phyloP scores from a whole-genome alignment of 2,329 filamentous ascomycete species.

The Aureobasidium mangrovei region DNA sequence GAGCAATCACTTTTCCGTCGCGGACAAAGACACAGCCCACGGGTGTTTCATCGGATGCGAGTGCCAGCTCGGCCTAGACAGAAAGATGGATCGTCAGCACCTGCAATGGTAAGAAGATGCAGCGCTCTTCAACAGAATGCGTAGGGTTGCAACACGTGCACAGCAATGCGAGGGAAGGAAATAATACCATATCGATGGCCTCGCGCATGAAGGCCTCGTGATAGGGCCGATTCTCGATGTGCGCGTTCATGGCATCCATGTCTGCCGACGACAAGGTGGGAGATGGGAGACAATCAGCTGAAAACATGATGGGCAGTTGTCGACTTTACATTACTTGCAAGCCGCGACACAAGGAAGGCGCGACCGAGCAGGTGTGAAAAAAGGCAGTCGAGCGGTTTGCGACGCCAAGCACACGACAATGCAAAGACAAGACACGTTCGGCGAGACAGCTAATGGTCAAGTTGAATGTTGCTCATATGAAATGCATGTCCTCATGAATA shows the following conservation, averaged over 20 bases:
- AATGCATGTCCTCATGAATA: constrained; percentile 3
- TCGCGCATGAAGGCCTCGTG: constrained; percentile 69
- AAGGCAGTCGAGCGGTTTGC: neutral
- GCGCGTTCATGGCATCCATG: constrained; percentile 15
- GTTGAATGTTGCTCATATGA: neutral
- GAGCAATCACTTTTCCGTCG: constrained; percentile 67
- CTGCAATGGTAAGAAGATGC: too few relatives aligned
- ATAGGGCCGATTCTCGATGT: constrained; percentile 33
- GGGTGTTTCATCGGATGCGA: constrained; percentile 82
- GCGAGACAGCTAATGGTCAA: neutral
- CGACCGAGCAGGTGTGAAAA: neutral
- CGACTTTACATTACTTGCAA: neutral
- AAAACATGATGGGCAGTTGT: constrained; percentile 2
- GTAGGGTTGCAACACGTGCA: too few relatives aligned
- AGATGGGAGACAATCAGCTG: neutral
- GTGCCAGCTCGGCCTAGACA: constrained; percentile 68
- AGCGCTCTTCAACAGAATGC: too few relatives aligned
- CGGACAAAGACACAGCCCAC: constrained; percentile 93
- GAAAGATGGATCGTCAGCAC: constrained; percentile 9
- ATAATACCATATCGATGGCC: constrained; percentile 70
- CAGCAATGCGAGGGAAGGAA: neutral
- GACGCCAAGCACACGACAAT: neutral
- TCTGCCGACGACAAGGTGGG: neutral
- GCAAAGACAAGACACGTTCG: neutral
- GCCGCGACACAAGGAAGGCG: constrained; percentile 2